These are phyloP conservation scores for Nothophytophthora sp. DNA, from an alignment of 352 stramenopile species.

Conservation along the genomic window DNA sequence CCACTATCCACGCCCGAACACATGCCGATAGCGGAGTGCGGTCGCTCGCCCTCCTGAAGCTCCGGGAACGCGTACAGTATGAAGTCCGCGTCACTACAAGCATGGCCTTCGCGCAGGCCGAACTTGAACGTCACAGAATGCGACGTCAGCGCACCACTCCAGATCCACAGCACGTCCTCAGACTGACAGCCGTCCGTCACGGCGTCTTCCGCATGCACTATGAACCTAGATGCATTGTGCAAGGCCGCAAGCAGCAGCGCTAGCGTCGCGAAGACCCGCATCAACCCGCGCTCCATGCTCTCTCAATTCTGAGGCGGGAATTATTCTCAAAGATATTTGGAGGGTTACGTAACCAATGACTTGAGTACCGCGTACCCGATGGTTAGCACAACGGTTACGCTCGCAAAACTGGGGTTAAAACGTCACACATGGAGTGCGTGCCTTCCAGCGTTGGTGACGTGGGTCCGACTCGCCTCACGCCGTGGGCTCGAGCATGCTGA, in stretches of 20 bases:
- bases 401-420: too few species aligned
- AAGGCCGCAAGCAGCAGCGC: slow-evolving; percentile 14
- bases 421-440: too few species aligned
- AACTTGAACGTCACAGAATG: slow-evolving; percentile 74
- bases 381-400: too few species aligned
- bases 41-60: slow-evolving; percentile 38
- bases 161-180: slow-evolving; percentile 68
- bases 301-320: too few species aligned
- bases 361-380: too few species aligned
- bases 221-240: neutral
- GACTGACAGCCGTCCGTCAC: slow-evolving; percentile 25
- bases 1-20: slow-evolving; percentile 33
- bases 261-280: slow-evolving; percentile 1
- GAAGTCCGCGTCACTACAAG: slow-evolving; percentile 50
- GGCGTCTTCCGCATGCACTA: neutral
- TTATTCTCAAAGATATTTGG: too few species aligned
- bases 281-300: neutral
- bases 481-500: neutral
- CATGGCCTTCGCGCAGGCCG: slow-evolving; percentile 54
- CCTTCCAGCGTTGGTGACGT: too few species aligned
- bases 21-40: slow-evolving; percentile 45
- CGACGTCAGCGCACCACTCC: slow-evolving; percentile 68
- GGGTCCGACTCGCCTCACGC: too few species aligned
- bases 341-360: too few species aligned
- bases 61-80: slow-evolving; percentile 60